Evolutionary conservation across 352 stramenopile genomes (phyloP), one percentile per base, ranked within the genome.

Genomic region (Globisporangium abappressorium): DNA sequence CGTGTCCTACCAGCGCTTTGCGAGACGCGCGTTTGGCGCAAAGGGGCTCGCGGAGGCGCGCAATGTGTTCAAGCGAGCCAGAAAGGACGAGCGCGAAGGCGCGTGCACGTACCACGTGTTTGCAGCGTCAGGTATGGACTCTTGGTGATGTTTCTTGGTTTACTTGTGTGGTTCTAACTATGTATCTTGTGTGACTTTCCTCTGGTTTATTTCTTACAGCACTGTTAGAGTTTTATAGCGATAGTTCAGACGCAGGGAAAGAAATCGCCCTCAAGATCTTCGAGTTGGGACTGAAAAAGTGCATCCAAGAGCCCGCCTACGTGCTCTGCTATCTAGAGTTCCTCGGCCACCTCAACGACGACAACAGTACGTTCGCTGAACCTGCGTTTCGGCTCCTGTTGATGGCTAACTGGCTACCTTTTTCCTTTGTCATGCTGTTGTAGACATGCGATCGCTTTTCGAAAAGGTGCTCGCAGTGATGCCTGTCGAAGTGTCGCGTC

Each of bases 231-330:
- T 96, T 94, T 69, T 92, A 95, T 70, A 92, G 87, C 51, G 84
- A 93, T 65, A 89, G 72, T n/a, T 92, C 84, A 11, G 87, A 93
- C 41, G 78, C 77, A 6, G 85, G 89, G 33, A 93, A 92, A 69
- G 85, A 95, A 57, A 92, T 96, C 68, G 89, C 87, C 1, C 78
- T 96, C 46, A 95, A 95, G 57, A 96, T 96, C 59, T 96, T 96
- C 56, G 87, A 96, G 72, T 65, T 96, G 22, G 89, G 87, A 11
- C 74, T 96, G 62, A 95, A 95, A 67, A 95, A 94, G 66, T 95
- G 80, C 66, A 96, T 96, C 59, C 85, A 96, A 36, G 85, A 94
- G 57, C 87, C 84, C 15, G 84, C 87, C 0, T 96, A 92, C 55
- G 84, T 94, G 38, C 49, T 94, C 38, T 93, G 85, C 68, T 96